Base-by-base conservation (phyloP, 495 filamentous ascomycete species). In the Penicillium goetzii region DNA sequence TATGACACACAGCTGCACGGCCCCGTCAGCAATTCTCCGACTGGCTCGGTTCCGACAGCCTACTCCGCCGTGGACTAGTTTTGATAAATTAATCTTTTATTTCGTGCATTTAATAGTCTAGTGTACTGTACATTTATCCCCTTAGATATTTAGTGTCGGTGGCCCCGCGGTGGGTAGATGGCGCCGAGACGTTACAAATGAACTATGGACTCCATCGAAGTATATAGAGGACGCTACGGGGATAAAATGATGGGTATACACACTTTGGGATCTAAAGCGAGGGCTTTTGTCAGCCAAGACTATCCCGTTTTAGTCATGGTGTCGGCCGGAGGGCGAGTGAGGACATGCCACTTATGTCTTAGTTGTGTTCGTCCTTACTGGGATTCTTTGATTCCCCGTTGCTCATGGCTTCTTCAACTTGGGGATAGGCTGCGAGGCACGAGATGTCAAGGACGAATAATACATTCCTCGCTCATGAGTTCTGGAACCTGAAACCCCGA, bases 11-110 rank as follows among this genome's bases (percentile, higher is more conserved):
- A 52, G 19, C 41, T 60, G 45, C 40, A 52, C 59, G 60, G 47
- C 21, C 47, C 61, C 60, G 58, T 45, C 33, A 58, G 62, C 57
- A 63, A 66, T 68, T 63, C 49, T 63, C 65, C 65, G 65, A 67
- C 45, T 41, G 61, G 40, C 45, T 59, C 23, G 54, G 47, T 25
- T 30, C 25, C 25, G 25, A 51, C 47, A 25, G 47, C 4, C 47
- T 51, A 10, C 25, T 50, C 47, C 47, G 47, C 47, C 47, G 25
- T 30, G 23, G 12, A 28, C 14, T 28, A 23, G 25, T 51, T 23
- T 47, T 40, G 11, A 14, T 17, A 40, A 47, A 25, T 47, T 47
- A 23, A 47, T 47, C 43, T 12, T 47, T 17, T 10, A 12, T 47
- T 47, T 23, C 19, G 43, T 47, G 43, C n/a, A 51, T 12, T 28